Percentiles rank a stretch among this genome's conserved stretches.
phyloP scores from a whole-genome alignment of 1,139 yeast genomes.

The Magnusiomyces fungicola region DNA sequence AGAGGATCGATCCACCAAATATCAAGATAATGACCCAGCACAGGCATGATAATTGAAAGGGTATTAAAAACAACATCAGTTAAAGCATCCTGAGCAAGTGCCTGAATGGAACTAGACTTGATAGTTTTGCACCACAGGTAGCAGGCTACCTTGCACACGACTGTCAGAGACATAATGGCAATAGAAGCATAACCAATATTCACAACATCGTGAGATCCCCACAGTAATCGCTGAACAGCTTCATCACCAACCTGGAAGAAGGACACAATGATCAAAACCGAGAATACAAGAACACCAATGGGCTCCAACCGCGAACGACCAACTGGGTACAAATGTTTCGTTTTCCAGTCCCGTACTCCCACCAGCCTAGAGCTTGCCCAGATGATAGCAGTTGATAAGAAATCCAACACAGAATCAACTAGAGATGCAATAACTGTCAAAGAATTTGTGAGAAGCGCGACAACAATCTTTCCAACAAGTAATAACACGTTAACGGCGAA shows the following conservation, averaged over 20 bases:
- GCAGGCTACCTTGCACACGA: slow-evolving; percentile 52
- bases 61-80: slow-evolving; percentile 68
- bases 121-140: slow-evolving; percentile 61
- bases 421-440: slow-evolving; percentile 72
- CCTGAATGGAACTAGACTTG: slow-evolving; percentile 63
- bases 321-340: slow-evolving; percentile 46
- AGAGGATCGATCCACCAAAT: slow-evolving; percentile 70
- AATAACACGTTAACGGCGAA: slow-evolving; percentile 54
- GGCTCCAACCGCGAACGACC: slow-evolving; percentile 73
- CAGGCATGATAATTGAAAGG: slow-evolving; percentile 64
- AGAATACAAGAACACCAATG: slow-evolving; percentile 66
- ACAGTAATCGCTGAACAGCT: slow-evolving; percentile 36
- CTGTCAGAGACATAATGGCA: slow-evolving; percentile 55
- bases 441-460: slow-evolving; percentile 58
- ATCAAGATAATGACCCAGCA: slow-evolving; percentile 45
- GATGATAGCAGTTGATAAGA: slow-evolving; percentile 66
- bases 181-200: slow-evolving; percentile 49
- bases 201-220: slow-evolving; percentile 29
- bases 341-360: slow-evolving; percentile 47
- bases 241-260: slow-evolving; percentile 69
- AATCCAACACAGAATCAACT: slow-evolving; percentile 68
- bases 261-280: slow-evolving; percentile 62
- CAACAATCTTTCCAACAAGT: slow-evolving; percentile 53
- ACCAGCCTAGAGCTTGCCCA: slow-evolving; percentile 56
- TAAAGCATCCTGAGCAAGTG: slow-evolving; percentile 74